A percentile compares a stretch with the other conserved stretches of the same genome.
Conservation (phyloP, 371 early-diverging fungal genomes). For the Syncephalastrum sp. region DNA sequence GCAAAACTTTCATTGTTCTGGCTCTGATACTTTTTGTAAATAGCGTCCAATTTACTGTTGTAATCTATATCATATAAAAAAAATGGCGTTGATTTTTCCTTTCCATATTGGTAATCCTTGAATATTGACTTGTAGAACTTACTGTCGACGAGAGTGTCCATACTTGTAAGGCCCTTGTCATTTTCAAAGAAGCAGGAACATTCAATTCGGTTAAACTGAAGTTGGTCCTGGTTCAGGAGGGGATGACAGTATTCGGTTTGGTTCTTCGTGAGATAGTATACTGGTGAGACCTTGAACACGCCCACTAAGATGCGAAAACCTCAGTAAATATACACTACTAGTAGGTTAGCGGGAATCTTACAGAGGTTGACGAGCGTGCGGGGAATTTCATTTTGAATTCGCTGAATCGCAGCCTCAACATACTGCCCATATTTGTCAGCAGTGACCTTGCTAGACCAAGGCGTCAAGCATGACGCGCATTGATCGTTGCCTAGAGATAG, state of each 20-base stretch:
- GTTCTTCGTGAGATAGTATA: slow-evolving; percentile 11
- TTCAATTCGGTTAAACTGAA: slow-evolving; percentile 11
- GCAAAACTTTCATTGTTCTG: neutral
- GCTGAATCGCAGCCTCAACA: slow-evolving; percentile 14
- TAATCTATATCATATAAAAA: slow-evolving; percentile 8
- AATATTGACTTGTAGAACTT: neutral
- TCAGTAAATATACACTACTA: too few species aligned
- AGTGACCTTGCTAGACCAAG: slow-evolving; percentile 10
- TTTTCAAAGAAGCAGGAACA: slow-evolving; percentile 13
- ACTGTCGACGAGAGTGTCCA: slow-evolving; percentile 13
- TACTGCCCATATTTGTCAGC: slow-evolving; percentile 13
- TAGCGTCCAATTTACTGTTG: slow-evolving; percentile 8
- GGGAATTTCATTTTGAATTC: slow-evolving; percentile 15
- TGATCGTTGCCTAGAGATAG: slow-evolving; percentile 17
- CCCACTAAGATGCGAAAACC: slow-evolving; percentile 3
- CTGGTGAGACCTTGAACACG: slow-evolving; percentile 14
- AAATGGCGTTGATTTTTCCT: neutral
- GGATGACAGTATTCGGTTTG: slow-evolving; percentile 14
- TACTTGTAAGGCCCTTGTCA: neutral
- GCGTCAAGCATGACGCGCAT: slow-evolving; percentile 13
- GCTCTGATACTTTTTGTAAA: slow-evolving; percentile 13
- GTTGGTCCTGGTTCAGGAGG: slow-evolving; percentile 1
- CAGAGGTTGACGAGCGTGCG: slow-evolving; percentile 13
- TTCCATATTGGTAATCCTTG: too few species aligned
- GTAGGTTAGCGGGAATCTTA: neutral